A percentile compares a stretch with the other conserved stretches of the same genome.
Evolutionary conservation across 768 basidiomycete genomes (phyloP).

Genomic region (Floccularia luteovirens): DNA sequence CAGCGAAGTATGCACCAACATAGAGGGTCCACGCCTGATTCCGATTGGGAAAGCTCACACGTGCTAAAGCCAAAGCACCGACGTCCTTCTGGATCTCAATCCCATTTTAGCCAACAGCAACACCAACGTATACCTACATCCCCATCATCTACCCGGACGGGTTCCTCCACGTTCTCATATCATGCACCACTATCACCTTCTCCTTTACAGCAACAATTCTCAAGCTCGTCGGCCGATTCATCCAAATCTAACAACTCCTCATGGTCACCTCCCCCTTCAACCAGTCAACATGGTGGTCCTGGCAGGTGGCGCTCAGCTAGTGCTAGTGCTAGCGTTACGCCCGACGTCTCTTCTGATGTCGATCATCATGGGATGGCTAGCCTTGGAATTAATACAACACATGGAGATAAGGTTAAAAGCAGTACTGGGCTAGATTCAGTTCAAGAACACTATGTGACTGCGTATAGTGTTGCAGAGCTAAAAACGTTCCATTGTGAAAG

Average conservation of each 20-base stretch:
- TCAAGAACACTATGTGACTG: conserved; percentile 58
- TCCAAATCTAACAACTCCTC: conserved; percentile 3
- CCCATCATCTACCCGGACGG: conserved; percentile 44
- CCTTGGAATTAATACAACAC: conserved; percentile 11
- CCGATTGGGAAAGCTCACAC: conserved; percentile 12
- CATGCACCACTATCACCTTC: conserved; percentile 56
- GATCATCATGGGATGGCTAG: conserved; percentile 28
- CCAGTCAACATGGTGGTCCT: too few species aligned
- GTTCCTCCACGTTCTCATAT: conserved; percentile 44
- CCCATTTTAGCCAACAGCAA: too few species aligned
- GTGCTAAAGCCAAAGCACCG: conserved; percentile 5
- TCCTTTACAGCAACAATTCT: conserved; percentile 59
- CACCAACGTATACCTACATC: conserved; percentile 34
- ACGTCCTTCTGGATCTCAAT: conserved; percentile 5
- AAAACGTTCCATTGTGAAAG: conserved; percentile 96
- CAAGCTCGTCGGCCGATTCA: conserved; percentile 25
- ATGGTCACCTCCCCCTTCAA: conserved; percentile 16
- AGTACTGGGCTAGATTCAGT: conserved; percentile 30
- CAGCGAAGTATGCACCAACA: conserved; percentile 1
- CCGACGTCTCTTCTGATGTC: conserved; percentile 13
- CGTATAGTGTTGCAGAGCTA: conserved; percentile 69
- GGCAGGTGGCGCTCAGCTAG: conserved; percentile 15
- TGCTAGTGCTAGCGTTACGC: conserved; percentile 12
- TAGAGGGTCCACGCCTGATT: conserved; percentile 13
- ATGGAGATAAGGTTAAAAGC: conserved; percentile 6